Evolutionary conservation across 768 basidiomycete genomes (phyloP).

Genomic region (Filobasidium floriforme): DNA sequence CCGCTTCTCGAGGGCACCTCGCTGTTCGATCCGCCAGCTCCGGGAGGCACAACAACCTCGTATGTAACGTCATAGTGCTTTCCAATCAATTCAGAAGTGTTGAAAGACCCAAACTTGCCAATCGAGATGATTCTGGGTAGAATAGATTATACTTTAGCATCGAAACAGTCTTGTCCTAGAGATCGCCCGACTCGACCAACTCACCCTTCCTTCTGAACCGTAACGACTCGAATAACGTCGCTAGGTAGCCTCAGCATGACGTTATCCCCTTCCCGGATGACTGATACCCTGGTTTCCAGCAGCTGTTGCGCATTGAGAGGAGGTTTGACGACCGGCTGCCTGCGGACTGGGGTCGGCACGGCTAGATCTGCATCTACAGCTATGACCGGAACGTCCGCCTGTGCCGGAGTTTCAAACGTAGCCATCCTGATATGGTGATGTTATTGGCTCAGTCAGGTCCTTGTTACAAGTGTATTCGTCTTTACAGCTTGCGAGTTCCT

Average conservation of each 20-base stretch:
- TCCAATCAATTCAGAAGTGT: slow-evolving; percentile 65
- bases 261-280: slow-evolving; percentile 63
- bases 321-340: no score
- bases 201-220: slow-evolving; percentile 65
- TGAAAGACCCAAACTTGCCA: slow-evolving; percentile 80
- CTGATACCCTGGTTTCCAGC: slow-evolving; percentile 27
- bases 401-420: no score
- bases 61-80: slow-evolving; percentile 82
- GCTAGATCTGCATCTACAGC: no score
- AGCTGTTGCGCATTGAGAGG: neutral
- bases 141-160: neutral
- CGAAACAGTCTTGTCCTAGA: neutral
- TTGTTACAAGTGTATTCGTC: no score
- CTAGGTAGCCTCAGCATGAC: slow-evolving; percentile 72
- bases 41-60: slow-evolving; percentile 54
- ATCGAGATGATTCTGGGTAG: slow-evolving; percentile 58
- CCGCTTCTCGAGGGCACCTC: slow-evolving; percentile 12
- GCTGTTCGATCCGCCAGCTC: neutral
- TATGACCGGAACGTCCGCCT: no score
- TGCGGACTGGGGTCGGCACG: no score
- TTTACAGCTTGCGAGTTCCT: no score
- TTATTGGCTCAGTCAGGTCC: neutral
- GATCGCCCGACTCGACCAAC: slow-evolving; percentile 37
- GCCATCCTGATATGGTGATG: no score
- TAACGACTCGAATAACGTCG: slow-evolving; percentile 66